phyloP scores from a whole-genome alignment of 768 basidiomycete species.

The Mrakia blollopis region DNA sequence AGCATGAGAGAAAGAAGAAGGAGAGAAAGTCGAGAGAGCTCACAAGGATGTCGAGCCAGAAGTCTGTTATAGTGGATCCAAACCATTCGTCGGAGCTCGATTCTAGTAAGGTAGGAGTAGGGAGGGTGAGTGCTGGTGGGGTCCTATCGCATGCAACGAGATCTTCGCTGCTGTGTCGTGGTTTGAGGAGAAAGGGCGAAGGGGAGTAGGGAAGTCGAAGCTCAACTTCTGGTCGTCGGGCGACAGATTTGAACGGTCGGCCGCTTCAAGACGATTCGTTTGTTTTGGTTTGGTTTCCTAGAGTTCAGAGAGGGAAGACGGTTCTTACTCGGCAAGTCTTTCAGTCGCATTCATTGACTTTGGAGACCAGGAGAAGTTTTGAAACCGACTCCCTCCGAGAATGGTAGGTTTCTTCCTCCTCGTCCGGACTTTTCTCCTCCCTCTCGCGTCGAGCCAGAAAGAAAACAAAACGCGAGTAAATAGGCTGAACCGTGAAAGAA shows the following conservation, averaged over 20 bases:
- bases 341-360: no score
- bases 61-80: not conserved
- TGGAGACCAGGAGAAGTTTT: no score
- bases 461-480: no score
- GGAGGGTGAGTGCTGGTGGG: not conserved
- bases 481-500: not conserved
- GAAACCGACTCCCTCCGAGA: no score
- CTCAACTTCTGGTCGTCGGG: not conserved
- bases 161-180: not conserved
- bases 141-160: not conserved
- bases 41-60: not conserved
- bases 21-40: not conserved
- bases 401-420: no score
- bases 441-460: not conserved
- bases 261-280: no score
- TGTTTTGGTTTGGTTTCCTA: no score
- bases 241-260: not conserved
- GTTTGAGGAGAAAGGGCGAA: not conserved
- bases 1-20: not conserved
- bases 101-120: not conserved
- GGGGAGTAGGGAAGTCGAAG: not conserved
- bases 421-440: not conserved
- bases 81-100: not conserved
- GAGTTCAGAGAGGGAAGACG: no score
- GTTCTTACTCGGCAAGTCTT: no score